Base-by-base conservation (phyloP, 352 stramenopile genomes). In the Pythium aquatile region DNA sequence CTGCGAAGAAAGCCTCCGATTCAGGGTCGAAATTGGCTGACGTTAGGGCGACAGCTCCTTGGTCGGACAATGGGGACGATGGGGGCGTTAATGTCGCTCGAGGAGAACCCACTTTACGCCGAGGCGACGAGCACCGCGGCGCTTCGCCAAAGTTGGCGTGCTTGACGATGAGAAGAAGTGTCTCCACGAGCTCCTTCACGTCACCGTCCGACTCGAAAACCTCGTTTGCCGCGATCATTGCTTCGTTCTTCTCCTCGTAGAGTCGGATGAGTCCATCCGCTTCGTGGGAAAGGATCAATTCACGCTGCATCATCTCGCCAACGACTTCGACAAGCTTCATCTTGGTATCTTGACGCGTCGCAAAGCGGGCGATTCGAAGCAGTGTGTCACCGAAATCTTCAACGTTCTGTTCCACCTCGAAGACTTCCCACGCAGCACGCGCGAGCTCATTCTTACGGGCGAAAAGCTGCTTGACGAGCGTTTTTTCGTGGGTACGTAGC, bases 111-210 rank as follows among this genome's bases (percentile, higher is more conserved):
- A 29, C 52, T 26, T 44, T 55, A 5, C 66, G 60, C 20, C 61
- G 60, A 14, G 63, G 68, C 16, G 67, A 75, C 0, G 60, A 65
- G 49, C 63, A 74, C 7, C 40, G 60, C 1, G 69, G 68, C 1
- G 72, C 64, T 5, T 63, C 64, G 16, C 76, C 79, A 66, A 92
- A 89, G 30, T 81, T 77, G 0, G 85, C 85, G 55, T 94, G 85
- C 60, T 94, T 94, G 24, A 94, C 83, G 16, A 94, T 80, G 6
- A 94, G 56, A n/a, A 90, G 63, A 56, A 94, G 49, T 24, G 85
- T 94, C 52, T 94, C 85, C 24, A 91, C 81, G 5, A 94, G 68
- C 52, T 94, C 85, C 28, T 83, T 83, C 11, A 90, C 74, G 47
- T 94, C 85, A 13, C 77, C 75, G 49, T 94, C 85, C 2, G 78